Percentiles rank a stretch among this genome's conserved stretches.
phyloP scores from a whole-genome alignment of 495 filamentous ascomycete genomes.

The Penicillium manginii region DNA sequence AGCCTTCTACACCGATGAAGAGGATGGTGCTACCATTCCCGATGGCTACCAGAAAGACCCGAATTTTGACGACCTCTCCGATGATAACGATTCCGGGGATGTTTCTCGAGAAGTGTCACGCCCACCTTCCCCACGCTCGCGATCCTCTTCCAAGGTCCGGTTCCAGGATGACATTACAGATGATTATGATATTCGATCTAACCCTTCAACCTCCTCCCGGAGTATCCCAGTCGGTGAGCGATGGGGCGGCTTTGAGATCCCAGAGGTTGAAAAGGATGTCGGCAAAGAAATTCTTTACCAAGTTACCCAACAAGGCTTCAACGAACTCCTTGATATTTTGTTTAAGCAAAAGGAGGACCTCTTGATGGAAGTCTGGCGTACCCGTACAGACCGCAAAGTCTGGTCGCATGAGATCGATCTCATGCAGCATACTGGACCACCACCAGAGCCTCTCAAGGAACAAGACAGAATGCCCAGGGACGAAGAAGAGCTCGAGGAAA shows the following conservation, averaged over 20 bases:
- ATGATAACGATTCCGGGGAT: constrained; percentile 38
- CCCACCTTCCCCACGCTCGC: constrained; percentile 66
- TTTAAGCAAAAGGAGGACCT: constrained; percentile 82
- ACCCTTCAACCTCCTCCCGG: constrained; percentile 77
- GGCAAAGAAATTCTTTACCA: constrained; percentile 91
- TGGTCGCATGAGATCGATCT: constrained; percentile 58
- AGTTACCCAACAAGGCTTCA: constrained; percentile 85
- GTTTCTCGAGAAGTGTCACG: constrained; percentile 45
- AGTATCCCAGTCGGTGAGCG: constrained; percentile 73
- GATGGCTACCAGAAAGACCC: constrained; percentile 68
- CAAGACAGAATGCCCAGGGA: constrained; percentile 13
- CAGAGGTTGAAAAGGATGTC: constrained; percentile 77
- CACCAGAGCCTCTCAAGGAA: constrained; percentile 14
- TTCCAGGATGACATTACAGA: constrained; percentile 73
- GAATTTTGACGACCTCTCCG: constrained; percentile 48
- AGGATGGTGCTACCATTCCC: constrained; percentile 69
- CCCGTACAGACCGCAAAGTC: constrained; percentile 61
- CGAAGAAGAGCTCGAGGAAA: constrained; percentile 32
- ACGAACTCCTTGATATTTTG: constrained; percentile 84
- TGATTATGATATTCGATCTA: constrained; percentile 75
- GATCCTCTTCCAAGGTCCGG: constrained; percentile 82
- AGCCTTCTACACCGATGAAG: constrained; percentile 80
- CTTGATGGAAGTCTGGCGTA: constrained; percentile 68
- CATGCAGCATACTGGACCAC: constrained; percentile 28
- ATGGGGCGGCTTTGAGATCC: constrained; percentile 82